Base-by-base conservation (phyloP, 2,329 filamentous ascomycete genomes). In the Cryphonectria japonica region DNA sequence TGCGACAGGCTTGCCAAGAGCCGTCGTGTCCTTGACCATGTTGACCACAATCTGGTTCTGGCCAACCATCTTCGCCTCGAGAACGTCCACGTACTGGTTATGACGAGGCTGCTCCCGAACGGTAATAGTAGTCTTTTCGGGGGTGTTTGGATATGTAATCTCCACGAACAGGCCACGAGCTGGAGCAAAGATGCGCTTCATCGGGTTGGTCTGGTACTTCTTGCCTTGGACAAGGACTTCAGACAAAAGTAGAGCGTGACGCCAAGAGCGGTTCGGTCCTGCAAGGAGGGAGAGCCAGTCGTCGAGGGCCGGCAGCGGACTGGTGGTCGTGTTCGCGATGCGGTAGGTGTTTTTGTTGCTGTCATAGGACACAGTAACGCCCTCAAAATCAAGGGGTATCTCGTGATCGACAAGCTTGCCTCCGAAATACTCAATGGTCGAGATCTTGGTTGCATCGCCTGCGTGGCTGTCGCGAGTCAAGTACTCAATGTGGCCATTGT, bases 121-220 rank as follows among this genome's bases (percentile, higher is more conserved):
- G 54, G 89, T 88, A 79, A 99, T 97, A 68, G 91, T 87, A 2
- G 95, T 98, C 84, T 93, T 95, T 72, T 88, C 83, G 4, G 95
- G 91, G 59, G 97, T 91, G 71, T 95, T 91, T 32, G 95, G 94
- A 78, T 95, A 84, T 32, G 87, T 81, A 73, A 99, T 93, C 83
- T 99, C 96, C 46, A 99, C 93, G 72, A 94, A 92, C 81, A 98
- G 89, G 63, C 96, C 96, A 46, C 91, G 91, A 19, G 90, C 89
- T 19, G 96, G 96, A 14, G 93, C 91, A 75, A 98, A 95, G 72
- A 99, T 94, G 70, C 95, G 91, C 79, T 91, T 92, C 84, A 98
- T 92, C 0, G 96, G 97, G 83, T 99, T 99, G 71, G 94, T 97
- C 84, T 98, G 94, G 85, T 97, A 98, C 79, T 97, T 94, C 81